Evolutionary conservation across 1,284 basidiomycete genomes (phyloP), one percentile per base, ranked within the genome.

Genomic region (Irpex lacteus): DNA sequence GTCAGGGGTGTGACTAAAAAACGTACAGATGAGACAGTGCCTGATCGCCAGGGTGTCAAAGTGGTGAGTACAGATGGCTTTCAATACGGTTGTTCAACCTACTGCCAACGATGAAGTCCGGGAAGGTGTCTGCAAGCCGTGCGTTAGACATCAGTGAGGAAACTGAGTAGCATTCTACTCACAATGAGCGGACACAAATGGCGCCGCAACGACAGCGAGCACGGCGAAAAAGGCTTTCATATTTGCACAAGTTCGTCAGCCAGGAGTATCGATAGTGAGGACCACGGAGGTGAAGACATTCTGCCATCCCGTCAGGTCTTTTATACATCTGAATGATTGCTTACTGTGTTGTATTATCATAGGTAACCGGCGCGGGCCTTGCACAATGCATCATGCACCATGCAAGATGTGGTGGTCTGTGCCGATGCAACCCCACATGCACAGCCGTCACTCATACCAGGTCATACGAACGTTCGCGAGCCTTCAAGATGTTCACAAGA

Each of bases 131-230:
- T 73, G 21, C 0, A 34, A 19, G 37, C 37, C 8, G 8, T 44
- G 8, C 40, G 15, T 44, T 44, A 11, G 8, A 44, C 40, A 44
- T 9, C 11, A 44, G 40, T 11, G 40, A 44, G 4, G 8, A 9
- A 44, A 44, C 40, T 44, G 40, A 44, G 26, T 26, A 26, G 26
- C 26, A 26, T 26, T 26, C 15, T 5, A 32, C 70, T 59, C 34
- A 72, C 71, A 72, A 60, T 72, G 71, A 8, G 70, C 71, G 11
- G 65, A 63, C 26, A 65, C 70, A 49, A 70, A 63, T 11, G 68
- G 70, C 4, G 65, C 66, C n/a, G 67, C 65, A 11, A 68, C 59
- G 38, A 65, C 60, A 26, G 69, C 67, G 47, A 72, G 71, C 59
- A 68, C 59, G 7, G 66, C 68, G 60, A 71, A 62, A 63, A 67